Conservation (phyloP, 805 yeast genomes). For the Hanseniaspora thailandica region DNA sequence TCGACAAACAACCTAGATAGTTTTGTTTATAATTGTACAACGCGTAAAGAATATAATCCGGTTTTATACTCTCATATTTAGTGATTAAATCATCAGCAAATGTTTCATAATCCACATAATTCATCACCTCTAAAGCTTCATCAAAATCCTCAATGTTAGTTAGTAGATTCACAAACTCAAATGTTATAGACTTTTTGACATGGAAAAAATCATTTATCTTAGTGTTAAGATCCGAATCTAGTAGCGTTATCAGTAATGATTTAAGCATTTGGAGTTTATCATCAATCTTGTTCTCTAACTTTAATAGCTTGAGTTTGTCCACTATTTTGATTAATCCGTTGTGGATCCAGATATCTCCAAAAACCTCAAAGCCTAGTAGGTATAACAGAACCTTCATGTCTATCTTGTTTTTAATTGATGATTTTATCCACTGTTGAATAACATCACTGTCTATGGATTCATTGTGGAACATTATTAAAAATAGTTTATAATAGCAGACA, state of each 20-base stretch:
- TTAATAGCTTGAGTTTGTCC: conserved; percentile 21
- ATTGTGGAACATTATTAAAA: conserved; percentile 23
- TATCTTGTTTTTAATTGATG: conserved; percentile 5
- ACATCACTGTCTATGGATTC: conserved; percentile 19
- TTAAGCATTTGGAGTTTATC: conserved; percentile 15
- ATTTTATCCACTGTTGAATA: conserved; percentile 16
- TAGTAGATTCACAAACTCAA: conserved; percentile 19
- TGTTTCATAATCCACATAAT: background rate
- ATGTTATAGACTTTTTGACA: conserved; percentile 22
- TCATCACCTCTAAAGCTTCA: background rate
- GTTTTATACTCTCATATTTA: background rate
- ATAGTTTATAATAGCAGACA: conserved; percentile 19
- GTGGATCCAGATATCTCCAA: conserved; percentile 26
- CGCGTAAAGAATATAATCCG: background rate
- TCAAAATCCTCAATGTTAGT: background rate
- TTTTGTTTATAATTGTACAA: background rate
- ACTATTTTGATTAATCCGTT: conserved; percentile 23
- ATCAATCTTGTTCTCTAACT: conserved; percentile 22
- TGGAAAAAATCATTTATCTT: conserved; percentile 17
- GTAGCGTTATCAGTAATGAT: conserved; percentile 11
- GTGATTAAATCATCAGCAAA: conserved; percentile 1
- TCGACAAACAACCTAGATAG: background rate
- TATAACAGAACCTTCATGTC: conserved; percentile 25
- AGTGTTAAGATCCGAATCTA: background rate
- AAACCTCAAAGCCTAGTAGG: conserved; percentile 21